Base-by-base conservation (phyloP, 352 stramenopile species). In the Phytophthora chlamydospora region DNA sequence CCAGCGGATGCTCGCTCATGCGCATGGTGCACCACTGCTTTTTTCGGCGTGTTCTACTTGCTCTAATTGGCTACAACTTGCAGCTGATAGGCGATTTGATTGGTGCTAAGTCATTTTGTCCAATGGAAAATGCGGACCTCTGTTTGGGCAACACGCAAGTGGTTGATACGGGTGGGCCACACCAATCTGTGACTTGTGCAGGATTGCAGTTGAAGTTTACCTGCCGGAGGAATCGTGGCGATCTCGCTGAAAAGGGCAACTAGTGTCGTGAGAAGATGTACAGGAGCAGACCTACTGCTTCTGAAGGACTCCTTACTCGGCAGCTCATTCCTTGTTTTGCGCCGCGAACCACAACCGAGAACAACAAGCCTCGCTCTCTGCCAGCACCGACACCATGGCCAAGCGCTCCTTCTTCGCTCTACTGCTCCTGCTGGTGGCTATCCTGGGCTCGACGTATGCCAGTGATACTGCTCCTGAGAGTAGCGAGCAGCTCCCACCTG, bases 31-130 rank as follows among this genome's bases (percentile, higher is more conserved):
- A 56, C 58, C 59, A 68, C 59, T 47, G 51, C 59, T 68, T 66
- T 57, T 14, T 17, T 57, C 12, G 27, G 34, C 49, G 42, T 68
- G 59, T 64, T 59, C 39, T 34, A 42, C 21, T 46, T 51, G 16
- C 7, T 53, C 34, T 66, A 66, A 66, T 66, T 66, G 57, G 57
- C 47, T 65, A 39, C 32, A 51, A 52, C 46, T 48, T 48, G 6
- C 27, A 9, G 3, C 3, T 16, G 1, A 54, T 12, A 34, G 3
- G 42, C 12, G 42, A 49, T 2, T 6, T n/a, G 9, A 14, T 62
- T 48, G n/a, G 35, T 17, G 13, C 38, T 12, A 11, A 12, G 6
- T n/a, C 16, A 5, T 44, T 24, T 43, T 44, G 16, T n/a, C 38
- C 38, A 21, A 44, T 40, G 11, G 34, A 11, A 43, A 44, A 42